Percentiles rank a stretch among this genome's conserved stretches.
Conservation (phyloP, 2,329 filamentous ascomycete genomes). For the Seiridium unicorne region DNA sequence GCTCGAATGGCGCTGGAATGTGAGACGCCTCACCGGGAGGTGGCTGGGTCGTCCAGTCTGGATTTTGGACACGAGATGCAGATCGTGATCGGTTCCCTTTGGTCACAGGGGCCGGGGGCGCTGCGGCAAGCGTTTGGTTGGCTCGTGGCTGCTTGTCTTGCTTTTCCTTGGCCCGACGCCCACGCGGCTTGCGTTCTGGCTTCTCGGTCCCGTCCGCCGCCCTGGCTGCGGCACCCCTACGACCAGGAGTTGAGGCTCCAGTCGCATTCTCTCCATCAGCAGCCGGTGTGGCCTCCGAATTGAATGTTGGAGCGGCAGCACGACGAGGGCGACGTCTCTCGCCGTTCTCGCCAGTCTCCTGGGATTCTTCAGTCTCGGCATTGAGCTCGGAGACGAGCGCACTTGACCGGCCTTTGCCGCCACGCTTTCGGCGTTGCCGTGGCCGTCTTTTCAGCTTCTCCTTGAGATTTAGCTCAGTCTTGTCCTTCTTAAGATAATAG, state of each 20-base stretch:
- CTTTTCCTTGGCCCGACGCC: constrained; percentile 36
- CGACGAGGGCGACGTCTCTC: constrained; percentile 61
- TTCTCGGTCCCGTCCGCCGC: constrained; percentile 45
- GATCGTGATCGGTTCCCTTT: constrained; percentile 53
- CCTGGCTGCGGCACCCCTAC: constrained; percentile 44
- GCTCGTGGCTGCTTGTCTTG: constrained; percentile 36
- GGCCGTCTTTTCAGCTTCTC: constrained; percentile 69
- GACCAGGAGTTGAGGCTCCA: constrained; percentile 55
- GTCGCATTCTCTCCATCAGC: constrained; percentile 61
- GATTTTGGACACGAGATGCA: constrained; percentile 47
- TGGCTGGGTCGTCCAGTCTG: constrained; percentile 37
- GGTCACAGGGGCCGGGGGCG: constrained; percentile 34
- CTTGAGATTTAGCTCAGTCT: constrained; percentile 72
- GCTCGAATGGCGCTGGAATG: constrained; percentile 42
- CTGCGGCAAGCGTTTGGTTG: constrained; percentile 45
- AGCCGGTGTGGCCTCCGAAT: constrained; percentile 56
- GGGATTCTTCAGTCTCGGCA: constrained; percentile 53
- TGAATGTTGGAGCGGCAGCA: constrained; percentile 70
- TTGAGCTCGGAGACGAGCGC: constrained; percentile 67
- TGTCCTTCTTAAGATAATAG: constrained; percentile 82
- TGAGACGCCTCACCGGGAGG: constrained; percentile 38
- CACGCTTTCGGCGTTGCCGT: constrained; percentile 55
- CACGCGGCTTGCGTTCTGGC: constrained; percentile 38
- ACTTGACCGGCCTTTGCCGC: constrained; percentile 59
- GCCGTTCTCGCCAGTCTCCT: constrained; percentile 57